phyloP scores from a whole-genome alignment of 345 rosid species.

The Acer negundo region DNA sequence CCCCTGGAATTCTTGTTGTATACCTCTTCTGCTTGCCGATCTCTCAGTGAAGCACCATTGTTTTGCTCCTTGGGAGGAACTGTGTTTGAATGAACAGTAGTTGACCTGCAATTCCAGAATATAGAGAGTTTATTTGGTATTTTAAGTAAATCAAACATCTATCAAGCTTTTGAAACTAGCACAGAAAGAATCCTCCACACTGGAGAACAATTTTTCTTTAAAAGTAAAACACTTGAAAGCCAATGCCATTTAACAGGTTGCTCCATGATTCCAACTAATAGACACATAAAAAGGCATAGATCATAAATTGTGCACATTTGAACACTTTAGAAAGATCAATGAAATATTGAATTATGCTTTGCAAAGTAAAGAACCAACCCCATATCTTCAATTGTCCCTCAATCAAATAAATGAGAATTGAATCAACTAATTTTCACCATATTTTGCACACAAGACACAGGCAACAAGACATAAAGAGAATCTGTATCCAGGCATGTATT shows the following conservation, averaged over 20 bases:
- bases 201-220: background rate
- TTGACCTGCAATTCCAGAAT: slow-evolving; percentile 61
- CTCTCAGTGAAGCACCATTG: slow-evolving; percentile 32
- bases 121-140: background rate
- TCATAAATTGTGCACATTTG: background rate
- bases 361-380: background rate
- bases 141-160: background rate
- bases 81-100: slow-evolving; percentile 68
- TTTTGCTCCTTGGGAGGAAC: slow-evolving; percentile 48
- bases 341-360: background rate
- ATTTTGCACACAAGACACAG: background rate
- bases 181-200: background rate
- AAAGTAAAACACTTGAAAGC: background rate
- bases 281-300: background rate
- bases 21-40: slow-evolving; percentile 42
- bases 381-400: background rate
- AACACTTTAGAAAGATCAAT: background rate
- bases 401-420: background rate
- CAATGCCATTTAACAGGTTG: background rate
- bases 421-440: background rate
- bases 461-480: background rate
- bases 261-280: background rate
- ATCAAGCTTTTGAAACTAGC: background rate
- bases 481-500: background rate
- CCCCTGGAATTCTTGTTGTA: slow-evolving; percentile 39